Evolutionary conservation across 768 basidiomycete genomes (phyloP).

Genomic region (Termitomyces sp.): DNA sequence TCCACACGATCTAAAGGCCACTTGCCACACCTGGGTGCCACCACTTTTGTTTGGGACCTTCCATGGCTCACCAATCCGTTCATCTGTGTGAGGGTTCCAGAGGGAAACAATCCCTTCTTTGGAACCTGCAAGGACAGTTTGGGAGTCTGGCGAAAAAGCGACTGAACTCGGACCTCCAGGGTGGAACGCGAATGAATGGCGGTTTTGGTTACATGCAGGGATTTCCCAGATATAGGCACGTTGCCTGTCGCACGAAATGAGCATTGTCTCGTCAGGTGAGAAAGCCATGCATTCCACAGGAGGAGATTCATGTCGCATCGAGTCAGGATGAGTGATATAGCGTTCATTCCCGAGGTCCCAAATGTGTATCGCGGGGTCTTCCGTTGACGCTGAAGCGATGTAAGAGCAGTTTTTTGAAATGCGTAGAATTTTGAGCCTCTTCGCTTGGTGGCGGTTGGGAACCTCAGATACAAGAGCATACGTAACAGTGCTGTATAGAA

Average conservation of each 20-base stretch:
- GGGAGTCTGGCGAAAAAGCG: not conserved
- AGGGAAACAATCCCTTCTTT: not conserved
- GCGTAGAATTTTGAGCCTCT: not conserved
- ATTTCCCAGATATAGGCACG: not conserved
- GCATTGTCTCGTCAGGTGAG: not conserved
- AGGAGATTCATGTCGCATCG: not conserved
- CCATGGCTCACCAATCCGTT: not conserved
- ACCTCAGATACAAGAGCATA: not conserved
- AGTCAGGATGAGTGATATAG: not conserved
- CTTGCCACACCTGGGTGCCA: too few relatives aligned
- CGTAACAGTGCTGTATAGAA: not conserved
- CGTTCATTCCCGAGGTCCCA: not conserved
- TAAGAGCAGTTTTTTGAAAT: not conserved
- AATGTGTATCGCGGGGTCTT: not conserved
- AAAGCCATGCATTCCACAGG: not conserved
- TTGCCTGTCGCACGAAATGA: not conserved
- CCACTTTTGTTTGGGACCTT: too few relatives aligned
- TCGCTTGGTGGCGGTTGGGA: not conserved
- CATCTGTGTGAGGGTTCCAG: not conserved
- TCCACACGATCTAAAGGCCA: too few relatives aligned
- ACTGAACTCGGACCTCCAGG: not conserved
- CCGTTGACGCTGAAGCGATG: not conserved
- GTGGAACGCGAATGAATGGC: not conserved
- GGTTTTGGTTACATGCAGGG: not conserved
- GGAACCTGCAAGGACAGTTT: not conserved